A percentile compares a stretch with the other conserved stretches of the same genome.
phyloP scores from a whole-genome alignment of 352 stramenopile species.

The Phytopythium mirpurense region DNA sequence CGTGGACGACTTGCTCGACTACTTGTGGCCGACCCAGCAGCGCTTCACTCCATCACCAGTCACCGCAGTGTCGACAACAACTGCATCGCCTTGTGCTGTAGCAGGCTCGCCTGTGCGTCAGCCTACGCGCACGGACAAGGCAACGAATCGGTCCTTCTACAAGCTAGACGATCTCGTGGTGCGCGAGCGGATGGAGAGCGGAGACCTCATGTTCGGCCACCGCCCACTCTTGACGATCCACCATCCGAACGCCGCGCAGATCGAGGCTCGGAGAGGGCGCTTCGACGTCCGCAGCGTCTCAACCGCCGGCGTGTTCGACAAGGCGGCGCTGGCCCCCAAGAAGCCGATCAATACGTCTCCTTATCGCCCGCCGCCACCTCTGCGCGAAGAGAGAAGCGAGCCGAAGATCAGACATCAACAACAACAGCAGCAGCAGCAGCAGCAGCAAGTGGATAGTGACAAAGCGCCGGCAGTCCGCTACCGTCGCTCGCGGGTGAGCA shows the following conservation, averaged over 20 bases:
- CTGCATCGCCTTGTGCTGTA: neutral
- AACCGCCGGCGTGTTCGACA: conserved; percentile 19
- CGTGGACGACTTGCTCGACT: conserved; percentile 50
- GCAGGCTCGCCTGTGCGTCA: neutral
- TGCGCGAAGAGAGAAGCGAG: neutral
- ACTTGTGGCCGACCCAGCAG: conserved; percentile 40
- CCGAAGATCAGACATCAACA: neutral
- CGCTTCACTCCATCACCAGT: conserved; percentile 8
- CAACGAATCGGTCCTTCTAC: conserved; percentile 7
- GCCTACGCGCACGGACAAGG: neutral
- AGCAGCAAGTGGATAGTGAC: too few relatives aligned
- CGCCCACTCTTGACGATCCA: conserved; percentile 54
- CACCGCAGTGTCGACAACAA: neutral
- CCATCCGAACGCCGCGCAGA: conserved; percentile 24
- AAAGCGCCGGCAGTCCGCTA: neutral
- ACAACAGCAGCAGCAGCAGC: neutral
- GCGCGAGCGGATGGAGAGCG: conserved; percentile 28
- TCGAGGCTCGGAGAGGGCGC: conserved; percentile 17
- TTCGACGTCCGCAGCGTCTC: conserved; percentile 15
- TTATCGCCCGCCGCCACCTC: neutral
- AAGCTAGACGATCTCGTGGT: conserved; percentile 54
- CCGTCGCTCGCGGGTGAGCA: conserved; percentile 2
- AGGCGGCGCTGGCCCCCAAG: conserved; percentile 1
- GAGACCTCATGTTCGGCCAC: conserved; percentile 36
- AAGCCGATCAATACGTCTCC: conserved; percentile 2